Base-by-base conservation (phyloP, 192 early-diverging fungal genomes). In the Coemansia sp. region DNA sequence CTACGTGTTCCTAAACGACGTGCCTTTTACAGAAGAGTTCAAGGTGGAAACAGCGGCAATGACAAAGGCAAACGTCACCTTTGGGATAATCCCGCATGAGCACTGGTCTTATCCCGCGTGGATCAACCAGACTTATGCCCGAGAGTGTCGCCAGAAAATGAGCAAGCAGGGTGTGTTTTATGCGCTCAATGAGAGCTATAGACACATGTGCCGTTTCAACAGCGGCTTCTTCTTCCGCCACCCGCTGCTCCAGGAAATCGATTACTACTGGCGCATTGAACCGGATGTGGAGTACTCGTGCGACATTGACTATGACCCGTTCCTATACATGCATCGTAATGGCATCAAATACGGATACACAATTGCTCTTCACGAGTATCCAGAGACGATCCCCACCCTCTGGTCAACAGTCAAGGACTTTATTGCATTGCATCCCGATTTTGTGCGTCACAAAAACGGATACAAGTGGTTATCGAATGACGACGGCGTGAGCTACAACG, bases 201-300 rank as follows among this genome's bases (percentile, higher is more conserved):
- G 87, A n/a, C 89, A 90, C 69, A 93, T 91, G 91, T 91, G 90
- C 76, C 86, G 90, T 42, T 92, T 87, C 66, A 84, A 90, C 69
- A 89, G 89, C 40, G 93, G 93, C 7, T 93, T 88, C 67, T 90
- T 95, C 69, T 90, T 84, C 75, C 76, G 86, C 41, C 93, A 94
- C 66, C 87, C 88, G 20, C 76, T 91, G 13, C 77, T 90, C 46
- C 64, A 85, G 44, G 75, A 88, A 22, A 88, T 88, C 49, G 91
- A 94, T 72, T 95, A 89, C 76, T 95, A 93, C 83, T 95, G 94
- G 94, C 87, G 94, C 11, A 85, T 95, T 51, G 93, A 95, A 74
- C 93, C 93, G 7, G 88, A 87, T 65, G 94, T 93, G 14, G 71
- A 88, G 64, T 95, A 87, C 70, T 86, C 76, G 60, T 95, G 94